Evolutionary conservation across 2,329 filamentous ascomycete genomes (phyloP).

Genomic region (Alternaria consortialis): DNA sequence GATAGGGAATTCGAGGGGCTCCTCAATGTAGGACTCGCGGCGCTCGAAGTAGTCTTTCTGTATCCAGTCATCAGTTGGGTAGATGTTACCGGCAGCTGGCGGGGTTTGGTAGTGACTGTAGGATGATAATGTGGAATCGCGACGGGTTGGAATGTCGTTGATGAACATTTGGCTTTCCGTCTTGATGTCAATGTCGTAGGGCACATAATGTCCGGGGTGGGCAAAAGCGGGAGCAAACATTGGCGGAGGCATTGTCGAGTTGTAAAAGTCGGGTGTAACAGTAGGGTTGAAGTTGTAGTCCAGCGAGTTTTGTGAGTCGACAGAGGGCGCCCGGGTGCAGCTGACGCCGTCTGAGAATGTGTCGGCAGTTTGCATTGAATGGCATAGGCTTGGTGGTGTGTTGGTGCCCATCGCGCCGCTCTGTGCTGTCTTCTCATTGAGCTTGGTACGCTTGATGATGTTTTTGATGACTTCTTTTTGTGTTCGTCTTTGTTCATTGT

Average conservation of each 20-base stretch:
- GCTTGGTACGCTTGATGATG: conserved; percentile 96
- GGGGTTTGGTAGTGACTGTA: conserved; percentile 91
- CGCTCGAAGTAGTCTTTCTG: conserved; percentile 74
- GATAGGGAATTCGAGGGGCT: conserved; percentile 74
- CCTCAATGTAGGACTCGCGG: conserved; percentile 70
- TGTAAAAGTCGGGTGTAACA: conserved; percentile 65
- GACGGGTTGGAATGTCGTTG: conserved; percentile 84
- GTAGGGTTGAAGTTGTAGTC: conserved; percentile 73
- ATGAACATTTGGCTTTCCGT: conserved; percentile 94
- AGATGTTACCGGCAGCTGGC: conserved; percentile 72
- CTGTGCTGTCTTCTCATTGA: conserved; percentile 80
- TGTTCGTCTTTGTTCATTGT: conserved; percentile 81
- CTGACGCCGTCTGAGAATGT: conserved; percentile 79
- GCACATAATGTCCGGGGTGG: conserved; percentile 70
- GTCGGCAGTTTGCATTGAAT: conserved; percentile 82
- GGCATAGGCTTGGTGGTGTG: conserved; percentile 81
- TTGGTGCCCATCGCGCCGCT: conserved; percentile 59
- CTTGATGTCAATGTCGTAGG: conserved; percentile 95
- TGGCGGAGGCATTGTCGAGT: conserved; percentile 65
- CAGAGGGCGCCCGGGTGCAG: conserved; percentile 74
- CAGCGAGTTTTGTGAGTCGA: conserved; percentile 78
- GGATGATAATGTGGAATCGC: conserved; percentile 88
- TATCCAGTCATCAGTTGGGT: conserved; percentile 76
- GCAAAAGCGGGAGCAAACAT: conserved; percentile 55
- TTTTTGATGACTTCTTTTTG: conserved; percentile 98